Evolutionary conservation across 2,329 filamentous ascomycete genomes (phyloP).

Genomic region (Chalara sp.): DNA sequence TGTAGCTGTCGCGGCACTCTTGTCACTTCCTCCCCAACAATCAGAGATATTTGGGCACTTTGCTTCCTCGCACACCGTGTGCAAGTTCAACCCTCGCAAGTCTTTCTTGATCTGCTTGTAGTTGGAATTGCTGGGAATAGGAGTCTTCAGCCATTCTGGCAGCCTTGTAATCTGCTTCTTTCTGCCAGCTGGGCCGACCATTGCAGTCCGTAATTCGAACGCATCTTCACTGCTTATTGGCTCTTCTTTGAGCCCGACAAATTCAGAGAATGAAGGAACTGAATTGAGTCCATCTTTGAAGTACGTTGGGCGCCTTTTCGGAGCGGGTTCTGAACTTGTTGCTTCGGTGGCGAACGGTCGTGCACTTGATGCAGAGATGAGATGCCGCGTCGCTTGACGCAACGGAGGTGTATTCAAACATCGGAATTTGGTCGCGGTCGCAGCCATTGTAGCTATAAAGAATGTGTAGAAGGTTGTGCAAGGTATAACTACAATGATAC

Average conservation of each 20-base stretch:
- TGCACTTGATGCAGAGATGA: slow-evolving; percentile 14
- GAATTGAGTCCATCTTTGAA: slow-evolving; percentile 28
- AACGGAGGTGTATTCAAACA: slow-evolving; percentile 23
- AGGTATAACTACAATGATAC: too few relatives aligned
- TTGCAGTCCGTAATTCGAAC: slow-evolving; percentile 52
- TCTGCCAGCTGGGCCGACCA: slow-evolving; percentile 56
- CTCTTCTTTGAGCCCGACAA: slow-evolving; percentile 38
- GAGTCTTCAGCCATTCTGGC: slow-evolving; percentile 93
- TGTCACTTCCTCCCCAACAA: slow-evolving; percentile 90
- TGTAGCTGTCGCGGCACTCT: slow-evolving; percentile 87
- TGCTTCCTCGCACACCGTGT: slow-evolving; percentile 97
- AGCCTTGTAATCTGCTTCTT: slow-evolving; percentile 65
- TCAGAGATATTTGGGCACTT: slow-evolving; percentile 96
- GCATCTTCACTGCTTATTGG: slow-evolving; percentile 46
- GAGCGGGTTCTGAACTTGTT: slow-evolving; percentile 12
- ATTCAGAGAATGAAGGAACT: slow-evolving; percentile 53
- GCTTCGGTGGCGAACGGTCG: slow-evolving; percentile 23
- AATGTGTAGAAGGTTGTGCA: too few relatives aligned
- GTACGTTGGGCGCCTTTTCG: slow-evolving; percentile 26
- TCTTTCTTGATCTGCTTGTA: slow-evolving; percentile 95
- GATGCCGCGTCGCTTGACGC: slow-evolving; percentile 14
- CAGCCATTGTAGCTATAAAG: slow-evolving; percentile 16
- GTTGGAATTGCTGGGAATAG: slow-evolving; percentile 76
- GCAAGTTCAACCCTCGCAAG: slow-evolving; percentile 78
- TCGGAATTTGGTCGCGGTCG: slow-evolving; percentile 19